Percentiles rank a stretch among this genome's conserved stretches.
phyloP scores from a whole-genome alignment of 2,329 filamentous ascomycete species.

The Fusarium subtropicale region DNA sequence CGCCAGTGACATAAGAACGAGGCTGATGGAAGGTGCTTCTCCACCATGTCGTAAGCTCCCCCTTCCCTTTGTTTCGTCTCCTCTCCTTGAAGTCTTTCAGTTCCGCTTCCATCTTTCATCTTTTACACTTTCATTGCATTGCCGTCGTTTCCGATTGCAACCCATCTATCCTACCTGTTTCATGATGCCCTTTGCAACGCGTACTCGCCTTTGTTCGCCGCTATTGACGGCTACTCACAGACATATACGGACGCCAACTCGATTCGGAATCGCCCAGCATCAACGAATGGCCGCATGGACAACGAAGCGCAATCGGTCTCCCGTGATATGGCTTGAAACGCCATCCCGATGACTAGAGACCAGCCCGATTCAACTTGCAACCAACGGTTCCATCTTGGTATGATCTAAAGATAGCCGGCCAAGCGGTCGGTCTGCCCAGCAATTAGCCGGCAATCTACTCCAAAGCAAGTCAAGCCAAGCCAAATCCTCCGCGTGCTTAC shows the following conservation, averaged over 20 bases:
- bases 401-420: constrained; percentile 24
- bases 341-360: constrained; percentile 10
- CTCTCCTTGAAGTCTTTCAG: not conserved
- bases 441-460: not conserved
- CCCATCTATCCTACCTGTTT: not conserved
- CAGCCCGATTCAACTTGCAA: constrained; percentile 4
- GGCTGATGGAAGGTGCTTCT: constrained; percentile 24
- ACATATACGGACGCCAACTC: constrained; percentile 10
- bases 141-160: not conserved
- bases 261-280: constrained; percentile 25
- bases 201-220: constrained; percentile 2
- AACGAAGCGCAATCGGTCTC: constrained; percentile 1
- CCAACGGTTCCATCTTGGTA: constrained; percentile 11
- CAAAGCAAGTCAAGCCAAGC: constrained; percentile 12
- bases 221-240: constrained; percentile 1
- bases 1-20: not conserved
- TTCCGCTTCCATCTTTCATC: not conserved
- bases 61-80: constrained; percentile 4
- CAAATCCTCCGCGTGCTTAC: constrained; percentile 1
- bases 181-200: not conserved
- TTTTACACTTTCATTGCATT: not conserved
- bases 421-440: constrained; percentile 29
- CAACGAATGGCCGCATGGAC: constrained; percentile 6
- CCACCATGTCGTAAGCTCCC: constrained; percentile 26
- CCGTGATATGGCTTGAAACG: constrained; percentile 34